Base-by-base conservation (phyloP, 441 rosid species). In the Aquilaria agallochum region DNA sequence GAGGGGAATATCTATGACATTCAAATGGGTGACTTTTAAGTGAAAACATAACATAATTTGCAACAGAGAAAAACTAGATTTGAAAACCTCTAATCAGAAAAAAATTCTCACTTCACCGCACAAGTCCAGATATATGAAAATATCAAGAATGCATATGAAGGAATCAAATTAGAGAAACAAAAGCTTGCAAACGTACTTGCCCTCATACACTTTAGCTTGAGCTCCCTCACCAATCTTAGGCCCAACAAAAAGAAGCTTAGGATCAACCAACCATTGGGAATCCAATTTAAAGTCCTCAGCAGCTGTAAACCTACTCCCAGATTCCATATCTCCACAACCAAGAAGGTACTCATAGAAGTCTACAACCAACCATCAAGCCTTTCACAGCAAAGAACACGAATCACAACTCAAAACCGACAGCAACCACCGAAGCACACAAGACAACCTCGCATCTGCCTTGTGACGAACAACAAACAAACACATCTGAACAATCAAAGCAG, bases 141-240 rank as follows among this genome's bases (percentile, higher is more conserved):
- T 50, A 50, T 11, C 15, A 12, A 50, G 7, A 50, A 5, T 2
- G 53, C 27, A 59, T 49, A 42, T 67, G 20, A 54, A 11, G 9
- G 45, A 50, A 50, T 50, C n/a, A 50, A 50, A 15, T 13, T 13
- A 5, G 11, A 50, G 42, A 36, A 36, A 8, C 42, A 36, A 36
- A 36, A 36, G 42, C 42, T 11, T 49, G 44, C 50, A 60, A 42
- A 53, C 85, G 82, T 75, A 84, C 90, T 82, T 84, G 71, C 90
- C 90, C 77, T 84, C 87, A 55, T 84, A 84, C 56, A 84, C 90
- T 75, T 82, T 84, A 55, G 90, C 90, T 73, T 84, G 82, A 71
- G 90, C 90, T 60, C 90, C 90, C 71, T 84, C 90, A 33, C 90
- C 90, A 69, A 84, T 82, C 65, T 74, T 82, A 33, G 90, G 90